These are phyloP conservation scores for Ceriops decandra DNA, from an alignment of 345 rosid species.

Conservation along the genomic window DNA sequence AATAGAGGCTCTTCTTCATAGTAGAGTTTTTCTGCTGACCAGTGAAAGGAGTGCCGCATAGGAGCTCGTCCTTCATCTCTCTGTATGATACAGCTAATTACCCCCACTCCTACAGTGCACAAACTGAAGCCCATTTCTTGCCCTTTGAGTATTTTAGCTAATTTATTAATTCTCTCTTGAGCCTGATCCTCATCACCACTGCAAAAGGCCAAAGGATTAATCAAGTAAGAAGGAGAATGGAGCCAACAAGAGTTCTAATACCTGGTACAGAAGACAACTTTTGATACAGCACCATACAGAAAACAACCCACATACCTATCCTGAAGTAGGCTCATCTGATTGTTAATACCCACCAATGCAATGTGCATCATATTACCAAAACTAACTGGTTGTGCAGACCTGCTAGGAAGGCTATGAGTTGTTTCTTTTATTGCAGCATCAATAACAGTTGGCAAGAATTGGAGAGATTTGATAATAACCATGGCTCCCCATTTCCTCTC, in stretches of 20 bases:
- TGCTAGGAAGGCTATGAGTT: constrained; percentile 45
- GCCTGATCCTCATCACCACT: constrained; percentile 99
- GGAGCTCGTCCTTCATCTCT: constrained; percentile 99
- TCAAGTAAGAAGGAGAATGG: constrained; percentile 17
- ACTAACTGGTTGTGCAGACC: constrained; percentile 38
- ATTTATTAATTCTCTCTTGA: constrained; percentile 84
- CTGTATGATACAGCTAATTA: constrained; percentile 94
- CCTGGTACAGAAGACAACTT: no score
- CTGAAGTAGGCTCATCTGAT: constrained; percentile 98
- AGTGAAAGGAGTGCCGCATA: constrained; percentile 96
- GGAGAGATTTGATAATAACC: constrained; percentile 95
- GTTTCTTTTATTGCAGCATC: constrained; percentile 80
- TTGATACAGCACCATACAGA: background rate
- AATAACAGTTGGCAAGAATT: constrained; percentile 66
- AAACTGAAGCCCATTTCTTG: constrained; percentile 72
- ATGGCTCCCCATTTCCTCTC: constrained; percentile 95
- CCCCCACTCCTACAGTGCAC: constrained; percentile 79
- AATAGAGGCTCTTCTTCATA: constrained; percentile 91
- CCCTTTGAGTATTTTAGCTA: constrained; percentile 94
- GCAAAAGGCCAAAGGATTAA: constrained; percentile 30
- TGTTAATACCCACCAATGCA: constrained; percentile 90
- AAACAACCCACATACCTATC: constrained; percentile 58
- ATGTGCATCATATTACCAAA: constrained; percentile 97
- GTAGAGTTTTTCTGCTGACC: constrained; percentile 72
- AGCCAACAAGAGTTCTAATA: background rate